Evolutionary conservation across 208 protist genomes (phyloP), one percentile per base, ranked within the genome.

Genomic region (Wallacemonas sp.): DNA sequence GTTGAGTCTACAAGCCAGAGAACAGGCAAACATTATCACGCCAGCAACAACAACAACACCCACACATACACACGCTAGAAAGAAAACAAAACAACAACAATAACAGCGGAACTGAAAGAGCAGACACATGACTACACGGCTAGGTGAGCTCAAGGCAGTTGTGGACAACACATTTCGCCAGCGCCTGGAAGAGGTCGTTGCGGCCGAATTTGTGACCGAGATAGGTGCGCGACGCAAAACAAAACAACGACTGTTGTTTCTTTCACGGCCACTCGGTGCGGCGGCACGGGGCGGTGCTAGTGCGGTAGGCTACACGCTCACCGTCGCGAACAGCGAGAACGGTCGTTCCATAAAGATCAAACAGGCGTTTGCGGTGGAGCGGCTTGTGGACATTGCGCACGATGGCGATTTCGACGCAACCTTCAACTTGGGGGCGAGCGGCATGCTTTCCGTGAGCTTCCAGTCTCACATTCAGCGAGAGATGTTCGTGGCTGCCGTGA

Each of bases 381-480:
- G 90, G 33, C 80, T 96, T 24, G 74, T 71, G 11, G 80, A 90
- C 45, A 68, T 92, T 30, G 75, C 73, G 15, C 86, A 89, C 39
- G 82, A 93, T 38, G 87, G 84, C 34, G 75, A 67, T 58, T 91
- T 96, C 67, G 90, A 93, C 61, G 85, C 87, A 24, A 90, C 82
- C 12, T 94, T 96, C 42, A 85, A 94, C 68, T 93, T 94, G 62
- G 85, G 82, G 11, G 79, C 77, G 14, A 92, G 90, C 38, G 90
- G 88, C 1, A 77, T 93, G 79, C 65, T 96, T 1, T 88, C 79
- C 2, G 86, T 93, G 24, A 82, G 76, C 53, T 96, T 96, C 61
- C 85, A 87, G 69, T 94, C 90, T 3, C 78, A 91, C 72, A 93
- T 96, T 66, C 90, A 96, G 62, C 78, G 90, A 0, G 85, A 94